phyloP scores from a whole-genome alignment of 2,329 filamentous ascomycete genomes.

The Epichloe hybrida region DNA sequence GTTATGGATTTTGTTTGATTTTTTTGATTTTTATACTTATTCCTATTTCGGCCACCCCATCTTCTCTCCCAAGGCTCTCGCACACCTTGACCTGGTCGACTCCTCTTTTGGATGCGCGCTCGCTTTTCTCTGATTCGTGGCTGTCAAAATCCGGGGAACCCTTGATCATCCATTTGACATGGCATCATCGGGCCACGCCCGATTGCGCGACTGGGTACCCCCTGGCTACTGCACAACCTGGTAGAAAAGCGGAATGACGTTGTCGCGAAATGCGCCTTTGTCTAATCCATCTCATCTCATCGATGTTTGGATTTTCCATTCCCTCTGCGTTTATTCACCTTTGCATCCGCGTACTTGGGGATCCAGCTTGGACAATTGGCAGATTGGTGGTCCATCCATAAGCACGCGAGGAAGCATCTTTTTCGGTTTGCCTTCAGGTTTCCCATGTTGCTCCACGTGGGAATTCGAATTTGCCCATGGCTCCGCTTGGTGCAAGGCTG shows the following conservation, averaged over 20 bases:
- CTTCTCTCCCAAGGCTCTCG: not conserved
- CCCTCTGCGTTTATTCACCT: too few relatives aligned
- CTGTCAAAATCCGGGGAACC: conserved; percentile 4
- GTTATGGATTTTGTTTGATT: not conserved
- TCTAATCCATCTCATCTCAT: not conserved
- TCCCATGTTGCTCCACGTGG: not conserved
- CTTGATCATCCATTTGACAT: not conserved
- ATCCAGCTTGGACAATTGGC: too few relatives aligned
- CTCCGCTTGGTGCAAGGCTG: not conserved
- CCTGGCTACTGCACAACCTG: not conserved
- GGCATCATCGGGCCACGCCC: not conserved
- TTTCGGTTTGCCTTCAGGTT: not conserved
- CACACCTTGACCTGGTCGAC: not conserved
- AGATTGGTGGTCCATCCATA: too few relatives aligned
- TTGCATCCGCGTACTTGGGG: too few relatives aligned
- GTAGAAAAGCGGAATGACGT: not conserved
- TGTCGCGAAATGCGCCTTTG: not conserved
- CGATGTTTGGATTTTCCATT: too few relatives aligned
- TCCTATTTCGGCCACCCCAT: not conserved
- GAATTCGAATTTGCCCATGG: not conserved
- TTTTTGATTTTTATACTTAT: not conserved
- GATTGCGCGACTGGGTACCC: not conserved
- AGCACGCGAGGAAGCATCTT: not conserved
- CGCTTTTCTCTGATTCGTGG: not conserved
- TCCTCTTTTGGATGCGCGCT: not conserved